phyloP scores from a whole-genome alignment of 768 basidiomycete genomes.

The Basidioascus undulatus region DNA sequence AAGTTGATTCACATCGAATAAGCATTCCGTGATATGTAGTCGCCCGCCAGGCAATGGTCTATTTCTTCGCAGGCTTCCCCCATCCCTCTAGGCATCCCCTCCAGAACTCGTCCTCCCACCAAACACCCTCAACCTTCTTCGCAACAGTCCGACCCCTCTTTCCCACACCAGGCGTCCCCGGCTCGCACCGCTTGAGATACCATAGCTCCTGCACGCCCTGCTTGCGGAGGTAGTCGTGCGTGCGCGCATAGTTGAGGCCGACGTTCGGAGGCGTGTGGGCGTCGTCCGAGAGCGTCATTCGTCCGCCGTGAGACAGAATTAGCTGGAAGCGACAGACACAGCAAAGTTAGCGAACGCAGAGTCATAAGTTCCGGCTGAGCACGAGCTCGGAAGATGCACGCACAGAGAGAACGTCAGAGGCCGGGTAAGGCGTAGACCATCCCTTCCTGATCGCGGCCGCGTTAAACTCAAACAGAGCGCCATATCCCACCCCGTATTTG shows the following conservation, averaged over 20 bases:
- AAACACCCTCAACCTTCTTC: constrained; percentile 7
- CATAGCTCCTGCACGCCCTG: constrained; percentile 30
- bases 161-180: constrained; percentile 5
- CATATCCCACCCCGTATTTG: constrained; percentile 43
- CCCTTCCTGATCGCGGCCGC: constrained; percentile 79
- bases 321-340: constrained; percentile 24
- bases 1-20: too few relatives aligned
- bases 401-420: constrained; percentile 47
- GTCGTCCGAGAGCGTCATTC: constrained; percentile 76
- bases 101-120: constrained; percentile 14
- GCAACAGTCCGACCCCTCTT: constrained; percentile 10
- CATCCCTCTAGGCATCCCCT: too few relatives aligned
- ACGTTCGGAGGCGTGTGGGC: constrained; percentile 77
- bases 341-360: not conserved
- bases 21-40: too few relatives aligned
- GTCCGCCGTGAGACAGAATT: constrained; percentile 42
- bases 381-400: constrained; percentile 10
- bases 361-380: not conserved
- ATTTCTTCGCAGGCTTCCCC: too few relatives aligned
- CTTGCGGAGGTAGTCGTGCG: constrained; percentile 37
- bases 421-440: constrained; percentile 70
- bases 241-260: constrained; percentile 53
- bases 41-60: too few relatives aligned
- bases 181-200: constrained; percentile 14
- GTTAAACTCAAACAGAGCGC: constrained; percentile 80